Evolutionary conservation across 192 early-diverging fungal genomes (phyloP).

Genomic region (Phlyctochytrium planicorne): DNA sequence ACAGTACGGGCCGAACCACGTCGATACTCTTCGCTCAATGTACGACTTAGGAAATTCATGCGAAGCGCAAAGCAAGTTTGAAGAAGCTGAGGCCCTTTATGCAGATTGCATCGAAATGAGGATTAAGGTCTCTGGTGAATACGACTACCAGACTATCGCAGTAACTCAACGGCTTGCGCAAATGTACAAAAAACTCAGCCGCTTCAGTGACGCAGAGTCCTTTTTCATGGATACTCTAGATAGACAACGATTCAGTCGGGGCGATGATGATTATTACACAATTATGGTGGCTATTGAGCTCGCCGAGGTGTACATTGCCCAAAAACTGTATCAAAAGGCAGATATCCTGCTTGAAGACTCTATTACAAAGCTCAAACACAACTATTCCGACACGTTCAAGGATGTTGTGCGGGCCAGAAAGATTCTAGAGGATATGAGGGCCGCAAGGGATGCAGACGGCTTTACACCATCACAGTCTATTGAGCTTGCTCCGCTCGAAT

Average conservation of each 20-base stretch:
- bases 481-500: no score
- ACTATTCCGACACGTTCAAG: no score
- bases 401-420: no score
- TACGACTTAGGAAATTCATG: neutral
- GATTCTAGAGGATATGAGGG: no score
- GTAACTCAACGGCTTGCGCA: neutral
- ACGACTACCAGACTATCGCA: neutral
- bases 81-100: neutral
- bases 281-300: neutral
- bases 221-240: neutral
- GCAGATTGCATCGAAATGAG: neutral
- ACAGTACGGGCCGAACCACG: neutral
- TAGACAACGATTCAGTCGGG: neutral
- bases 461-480: no score
- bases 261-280: neutral
- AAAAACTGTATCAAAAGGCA: constrained; percentile 19
- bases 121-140: neutral
- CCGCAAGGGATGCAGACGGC: no score
- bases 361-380: no score
- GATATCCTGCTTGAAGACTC: constrained; percentile 12
- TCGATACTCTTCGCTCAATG: neutral
- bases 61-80: neutral
- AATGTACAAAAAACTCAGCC: neutral
- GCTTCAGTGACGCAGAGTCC: neutral
- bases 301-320: constrained; percentile 3